Base-by-base conservation (phyloP, 331 rosid species). In the Erythrophleum ivorense region DNA sequence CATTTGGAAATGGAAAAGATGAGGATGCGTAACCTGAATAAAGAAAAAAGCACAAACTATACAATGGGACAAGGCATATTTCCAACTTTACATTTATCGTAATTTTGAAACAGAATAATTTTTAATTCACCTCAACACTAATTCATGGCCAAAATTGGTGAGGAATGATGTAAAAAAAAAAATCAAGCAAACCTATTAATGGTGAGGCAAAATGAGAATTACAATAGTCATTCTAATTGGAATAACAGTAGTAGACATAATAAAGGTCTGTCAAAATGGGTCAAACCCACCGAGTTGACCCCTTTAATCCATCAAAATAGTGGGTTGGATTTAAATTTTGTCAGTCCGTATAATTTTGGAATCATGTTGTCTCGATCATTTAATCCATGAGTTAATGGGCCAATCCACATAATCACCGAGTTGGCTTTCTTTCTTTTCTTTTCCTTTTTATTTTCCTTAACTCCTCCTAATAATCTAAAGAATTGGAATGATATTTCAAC, bases 101-200 rank as follows among this genome's bases (percentile, higher is more conserved):
- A 38, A 7, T 41, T 67, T 41, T 41, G 8, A 43, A 43, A 45
- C 7, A 4, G 66, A 40, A 29, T 24, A 14, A 6, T 48, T 68
- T 43, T 53, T 31, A 49, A 71, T 48, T 71, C 59, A 50, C 60
- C 55, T 19, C 11, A 12, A 50, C 9, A 53, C 49, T 34, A 33
- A 5, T 14, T 73, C 63, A 34, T 73, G 11, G 50, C 19, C 62
- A 31, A 52, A 72, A 72, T 50, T 59, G 77, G 41, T 45, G 40
- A 13, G 57, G 41, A 48, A 48, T 46, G 1, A 48, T 14, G 59
- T 24, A 5, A 8, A 49, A 12, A 15, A 12, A 15, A 24, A 29
- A 48, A 71, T 50, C 43, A 29, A 15, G 40, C 38, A 49, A 29
- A 15, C 7, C 57, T 46, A 15, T 7, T 1, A 71, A 16, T 10